Evolutionary conservation across 495 filamentous ascomycete species (phyloP).

Genomic region (Podospora pseudoanserina): DNA sequence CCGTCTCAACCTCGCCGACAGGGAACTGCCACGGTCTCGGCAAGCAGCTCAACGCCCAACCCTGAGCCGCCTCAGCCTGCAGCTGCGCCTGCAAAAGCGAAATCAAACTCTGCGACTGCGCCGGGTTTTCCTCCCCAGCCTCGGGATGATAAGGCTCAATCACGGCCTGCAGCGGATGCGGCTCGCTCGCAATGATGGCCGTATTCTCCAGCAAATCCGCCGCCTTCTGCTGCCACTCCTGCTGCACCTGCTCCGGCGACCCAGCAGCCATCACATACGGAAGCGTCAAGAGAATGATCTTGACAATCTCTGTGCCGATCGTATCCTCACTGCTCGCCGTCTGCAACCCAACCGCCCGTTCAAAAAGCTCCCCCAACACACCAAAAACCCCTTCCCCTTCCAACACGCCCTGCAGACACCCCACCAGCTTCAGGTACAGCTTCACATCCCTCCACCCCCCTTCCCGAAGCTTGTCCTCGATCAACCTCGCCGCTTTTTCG

Average conservation of each 20-base stretch:
- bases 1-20: conserved; percentile 44
- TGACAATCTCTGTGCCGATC: conserved; percentile 84
- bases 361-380: conserved; percentile 79
- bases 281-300: conserved; percentile 89
- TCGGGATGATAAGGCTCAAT: conserved; percentile 77
- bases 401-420: conserved; percentile 71
- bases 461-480: conserved; percentile 59
- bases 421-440: conserved; percentile 81
- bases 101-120: conserved; percentile 60
- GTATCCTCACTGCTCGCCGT: conserved; percentile 87
- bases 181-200: conserved; percentile 81
- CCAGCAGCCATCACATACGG: conserved; percentile 80
- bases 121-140: conserved; percentile 33
- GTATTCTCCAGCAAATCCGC: conserved; percentile 82
- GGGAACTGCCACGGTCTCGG: conserved; percentile 77
- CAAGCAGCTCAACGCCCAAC: conserved; percentile 75
- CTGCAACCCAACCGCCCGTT: conserved; percentile 80
- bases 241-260: conserved; percentile 51
- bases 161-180: conserved; percentile 73
- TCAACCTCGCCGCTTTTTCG: conserved; percentile 49
- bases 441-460: conserved; percentile 91
- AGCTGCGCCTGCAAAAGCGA: conserved; percentile 81
- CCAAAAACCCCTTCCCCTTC: conserved; percentile 84
- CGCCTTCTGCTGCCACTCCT: conserved; percentile 66
- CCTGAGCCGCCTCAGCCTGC: conserved; percentile 61